phyloP scores from a whole-genome alignment of 129 eudicot species.

The Saposhnikovia divaricata region DNA sequence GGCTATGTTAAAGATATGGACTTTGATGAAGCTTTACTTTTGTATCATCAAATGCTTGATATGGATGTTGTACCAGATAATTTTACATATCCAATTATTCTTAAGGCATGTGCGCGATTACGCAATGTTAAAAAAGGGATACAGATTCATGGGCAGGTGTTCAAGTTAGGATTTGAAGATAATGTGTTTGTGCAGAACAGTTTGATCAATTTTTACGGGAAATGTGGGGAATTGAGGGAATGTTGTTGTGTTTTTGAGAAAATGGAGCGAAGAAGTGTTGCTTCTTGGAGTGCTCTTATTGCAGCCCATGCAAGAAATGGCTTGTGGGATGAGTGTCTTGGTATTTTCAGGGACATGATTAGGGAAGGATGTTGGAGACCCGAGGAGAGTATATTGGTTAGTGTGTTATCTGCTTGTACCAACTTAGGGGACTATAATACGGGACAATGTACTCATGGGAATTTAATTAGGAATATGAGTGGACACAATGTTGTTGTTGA shows the following conservation, averaged over 20 bases:
- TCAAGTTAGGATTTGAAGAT: slow-evolving; percentile 31
- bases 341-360: slow-evolving; percentile 27
- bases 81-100: slow-evolving; percentile 42
- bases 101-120: slow-evolving; percentile 37
- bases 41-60: slow-evolving; percentile 32
- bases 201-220: slow-evolving; percentile 48
- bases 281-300: slow-evolving; percentile 49
- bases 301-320: slow-evolving; percentile 36
- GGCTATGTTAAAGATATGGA: slow-evolving; percentile 40
- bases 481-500: slow-evolving; percentile 37
- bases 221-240: slow-evolving; percentile 27
- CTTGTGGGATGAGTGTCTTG: slow-evolving; percentile 43
- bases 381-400: slow-evolving; percentile 47
- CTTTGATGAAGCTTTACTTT: slow-evolving; percentile 30
- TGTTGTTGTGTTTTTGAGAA: slow-evolving; percentile 34
- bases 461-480: slow-evolving; percentile 30
- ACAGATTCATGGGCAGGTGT: slow-evolving; percentile 52
- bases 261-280: slow-evolving; percentile 32
- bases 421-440: slow-evolving; percentile 31
- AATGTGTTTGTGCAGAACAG: slow-evolving; percentile 47
- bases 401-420: slow-evolving; percentile 41
- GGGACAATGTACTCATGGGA: slow-evolving; percentile 38
- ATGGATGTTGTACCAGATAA: slow-evolving; percentile 29
- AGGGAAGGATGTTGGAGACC: slow-evolving; percentile 29
- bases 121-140: slow-evolving; percentile 22